phyloP scores from a whole-genome alignment of 345 rosid genomes.

The Salix exigua region DNA sequence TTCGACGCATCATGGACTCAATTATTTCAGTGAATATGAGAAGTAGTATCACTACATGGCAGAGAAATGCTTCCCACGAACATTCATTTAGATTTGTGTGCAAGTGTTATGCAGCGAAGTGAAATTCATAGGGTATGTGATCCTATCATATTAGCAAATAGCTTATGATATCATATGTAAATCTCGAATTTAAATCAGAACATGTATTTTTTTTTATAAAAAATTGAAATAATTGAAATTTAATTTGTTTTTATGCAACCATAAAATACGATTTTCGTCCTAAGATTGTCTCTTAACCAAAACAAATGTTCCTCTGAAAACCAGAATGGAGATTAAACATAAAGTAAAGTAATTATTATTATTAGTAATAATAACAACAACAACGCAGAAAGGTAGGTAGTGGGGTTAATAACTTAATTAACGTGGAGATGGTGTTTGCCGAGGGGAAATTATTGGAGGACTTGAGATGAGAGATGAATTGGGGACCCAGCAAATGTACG shows the following conservation, averaged over 20 bases:
- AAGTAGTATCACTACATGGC: too few species aligned
- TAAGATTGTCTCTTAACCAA: too few species aligned
- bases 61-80: background rate
- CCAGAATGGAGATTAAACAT: background rate
- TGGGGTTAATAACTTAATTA: background rate
- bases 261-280: too few species aligned
- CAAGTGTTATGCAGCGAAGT: background rate
- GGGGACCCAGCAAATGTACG: constrained; percentile 29
- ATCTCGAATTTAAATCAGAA: too few species aligned
- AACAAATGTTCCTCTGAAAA: background rate
- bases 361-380: too few species aligned
- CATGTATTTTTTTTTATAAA: too few species aligned
- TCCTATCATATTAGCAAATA: too few species aligned
- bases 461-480: too few species aligned
- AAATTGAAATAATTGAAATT: too few species aligned
- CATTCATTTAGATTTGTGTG: background rate
- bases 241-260: too few species aligned
- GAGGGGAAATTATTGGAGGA: constrained; percentile 4
- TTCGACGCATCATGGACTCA: too few species aligned
- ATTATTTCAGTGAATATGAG: background rate
- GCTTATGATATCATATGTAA: too few species aligned
- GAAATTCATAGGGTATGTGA: background rate
- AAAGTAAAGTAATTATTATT: background rate
- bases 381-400: background rate
- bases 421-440: background rate